Evolutionary conservation across 257 asterid genomes (phyloP), one percentile per base, ranked within the genome.

Genomic region (Penstemon eatonii): DNA sequence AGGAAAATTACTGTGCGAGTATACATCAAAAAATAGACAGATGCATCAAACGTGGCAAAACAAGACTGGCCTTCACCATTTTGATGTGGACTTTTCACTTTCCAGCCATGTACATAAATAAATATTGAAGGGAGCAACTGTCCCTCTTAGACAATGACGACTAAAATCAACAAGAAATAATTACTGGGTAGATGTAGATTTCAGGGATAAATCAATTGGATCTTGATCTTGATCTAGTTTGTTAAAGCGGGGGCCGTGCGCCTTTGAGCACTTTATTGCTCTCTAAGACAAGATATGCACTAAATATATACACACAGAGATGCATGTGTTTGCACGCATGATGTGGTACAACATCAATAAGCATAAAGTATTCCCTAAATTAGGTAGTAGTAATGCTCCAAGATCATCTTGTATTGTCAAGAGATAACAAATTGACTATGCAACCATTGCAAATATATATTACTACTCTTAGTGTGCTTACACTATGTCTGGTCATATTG

Each of bases 131-230:
- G 70, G 66, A 52, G 33, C 2, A 25, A n/a, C 12, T 57, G 15
- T 52, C 72, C 56, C 65, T 65, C 75, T 52, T 37, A 11, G 84
- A 71, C 73, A 65, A 69, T 13, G 74, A 79, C 80, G 49, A 19
- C 75, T 78, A 63, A 49, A 63, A 73, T 60, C 41, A 65, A 57
- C 56, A 60, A 54, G 56, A 73, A 70, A 65, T 57, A 45, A 63
- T 65, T 49, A 54, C 51, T 25, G 4, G 55, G 61, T 51, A 42
- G 56, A 52, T 15, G 47, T n/a, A 71, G 9, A 42, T 41, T 51
- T 36, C 6, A 8, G 54, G 41, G 12, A 9, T 33, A 56, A 25
- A 59, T 40, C 3, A 59, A 59, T 37, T 36, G 38, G 39, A 41
- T 59, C 49, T 40, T 41, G 8, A 58, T 53, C 4, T 10, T 0